A percentile compares a stretch with the other conserved stretches of the same genome.
phyloP scores from a whole-genome alignment of 169 alveolate genomes.

The Pseudocohnilembus persalinus region DNA sequence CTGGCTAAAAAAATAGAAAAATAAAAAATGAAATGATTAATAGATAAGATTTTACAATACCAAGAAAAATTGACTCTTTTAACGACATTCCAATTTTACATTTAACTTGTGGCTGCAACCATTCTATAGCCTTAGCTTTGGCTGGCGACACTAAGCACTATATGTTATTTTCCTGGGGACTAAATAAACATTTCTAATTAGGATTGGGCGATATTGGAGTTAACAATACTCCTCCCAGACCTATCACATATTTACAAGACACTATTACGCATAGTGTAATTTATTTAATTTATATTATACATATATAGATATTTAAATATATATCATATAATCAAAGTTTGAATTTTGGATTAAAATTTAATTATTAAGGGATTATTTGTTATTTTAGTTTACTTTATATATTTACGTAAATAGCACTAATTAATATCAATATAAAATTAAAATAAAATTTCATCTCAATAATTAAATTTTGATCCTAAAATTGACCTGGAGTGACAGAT shows the following conservation, averaged over 20 bases:
- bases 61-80: constrained; percentile 22
- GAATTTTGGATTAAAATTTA: no score
- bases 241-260: constrained; percentile 21
- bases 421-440: no score
- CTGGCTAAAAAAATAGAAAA: background rate
- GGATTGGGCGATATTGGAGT: constrained; percentile 55
- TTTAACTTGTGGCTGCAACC: constrained; percentile 56
- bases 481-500: no score
- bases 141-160: constrained; percentile 51
- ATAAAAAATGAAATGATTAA: background rate
- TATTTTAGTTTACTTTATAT: no score
- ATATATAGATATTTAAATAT: no score
- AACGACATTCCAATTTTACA: constrained; percentile 23
- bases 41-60: background rate
- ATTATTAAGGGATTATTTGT: no score
- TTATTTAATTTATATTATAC: no score
- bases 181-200: constrained; percentile 52
- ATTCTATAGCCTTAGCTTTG: constrained; percentile 57
- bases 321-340: no score
- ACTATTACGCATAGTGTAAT: constrained; percentile 11
- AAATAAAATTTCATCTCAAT: no score
- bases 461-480: no score
- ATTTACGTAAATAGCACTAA: no score
- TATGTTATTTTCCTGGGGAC: constrained; percentile 72
- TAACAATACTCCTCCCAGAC: constrained; percentile 13